Base-by-base conservation (phyloP, 345 rosid species). In the Brassica cretica region DNA sequence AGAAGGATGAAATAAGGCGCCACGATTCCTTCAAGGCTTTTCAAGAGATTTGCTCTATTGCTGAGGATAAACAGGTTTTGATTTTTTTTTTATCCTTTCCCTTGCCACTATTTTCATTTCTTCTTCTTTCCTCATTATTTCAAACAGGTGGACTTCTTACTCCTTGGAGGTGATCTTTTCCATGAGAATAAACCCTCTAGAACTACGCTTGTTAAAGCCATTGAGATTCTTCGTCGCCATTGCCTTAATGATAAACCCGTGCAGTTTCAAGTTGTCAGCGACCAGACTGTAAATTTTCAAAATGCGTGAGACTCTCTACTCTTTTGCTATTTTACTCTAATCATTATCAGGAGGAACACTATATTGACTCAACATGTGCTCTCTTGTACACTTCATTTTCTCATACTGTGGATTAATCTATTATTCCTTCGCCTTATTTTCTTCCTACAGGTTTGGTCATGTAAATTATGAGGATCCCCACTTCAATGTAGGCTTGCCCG, bases 101-200 rank as follows among this genome's bases (percentile, higher is more conserved):
- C 56, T 37, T 70, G 27, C 63, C 35, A 32, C 61, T 84, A 4
- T 30, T 56, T 29, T 49, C 7, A 35, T 66, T 60, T 41, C 39
- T 30, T 64, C 4, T 62, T 24, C 21, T 59, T 10, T 15, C 33
- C 32, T 71, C 65, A 51, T n/a, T 51, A n/a, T 51, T 67, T 71
- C 30, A 67, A 53, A 76, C 81, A 94, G 98, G 99, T 93, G 78
- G 99, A 93, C 81, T 89, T 95, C 76, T 62, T 95, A 65, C 96
- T 95, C 56, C 90, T 95, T 2, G 99, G 98, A 66, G 99, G 99
- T 27, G 99, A 95, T 82, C 98, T 95, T 80, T 95, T 93, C 81
- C 99, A 95, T 79, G 99, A 95, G 88, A 93, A 95, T 77, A 95
- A 93, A 85, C 99, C 99, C 72, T 95, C 99, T 12, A 85, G 99